Base-by-base conservation (phyloP, 2,329 filamentous ascomycete species). In the Curvularia eragrostidis region DNA sequence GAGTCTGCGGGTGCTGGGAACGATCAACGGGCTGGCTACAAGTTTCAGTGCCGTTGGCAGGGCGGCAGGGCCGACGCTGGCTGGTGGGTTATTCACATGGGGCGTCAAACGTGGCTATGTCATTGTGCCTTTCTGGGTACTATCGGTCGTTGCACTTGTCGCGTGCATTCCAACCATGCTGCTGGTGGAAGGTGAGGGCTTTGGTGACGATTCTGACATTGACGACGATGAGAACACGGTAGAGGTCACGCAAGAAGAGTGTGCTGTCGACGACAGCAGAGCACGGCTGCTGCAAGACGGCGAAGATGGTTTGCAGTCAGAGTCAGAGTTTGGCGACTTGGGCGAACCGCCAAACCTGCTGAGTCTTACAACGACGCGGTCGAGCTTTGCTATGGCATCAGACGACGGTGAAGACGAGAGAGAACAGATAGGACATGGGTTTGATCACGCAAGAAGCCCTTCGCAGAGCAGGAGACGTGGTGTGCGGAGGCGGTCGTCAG, bases 21-120 rank as follows among this genome's bases (percentile, higher is more conserved):
- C 93, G 0, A 79, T 98, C 54, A 98, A 98, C 70, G 95, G 94
- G 2, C 87, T 97, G 60, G 93, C 92, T 0, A 97, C 93, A 0
- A 90, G 89, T 54, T 87, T 93, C 32, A 89, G 88, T 63, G 93
- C 91, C 0, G 76, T 97, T 5, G 94, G 93, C 1, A 82, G 93
- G 48, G 93, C 92, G 0, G 70, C 84, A 0, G 95, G 95, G 0
- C 94, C 95, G 0, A 90, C 91, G 0, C 75, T 89, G 32, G 84
- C 87, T 0, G 94, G 94, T 0, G 79, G 82, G 1, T 81, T 88
- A 0, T 97, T 97, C 71, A 89, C 87, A 0, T 87, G 85, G 78
- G 94, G 94, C 1, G 87, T 92, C 1, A 85, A 90, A 67, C 80
- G 83, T 28, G 91, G 91, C 0, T 94, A 91, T 71, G 83, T 95